Conservation (phyloP, 495 filamentous ascomycete species). For the Patellaria atrata region DNA sequence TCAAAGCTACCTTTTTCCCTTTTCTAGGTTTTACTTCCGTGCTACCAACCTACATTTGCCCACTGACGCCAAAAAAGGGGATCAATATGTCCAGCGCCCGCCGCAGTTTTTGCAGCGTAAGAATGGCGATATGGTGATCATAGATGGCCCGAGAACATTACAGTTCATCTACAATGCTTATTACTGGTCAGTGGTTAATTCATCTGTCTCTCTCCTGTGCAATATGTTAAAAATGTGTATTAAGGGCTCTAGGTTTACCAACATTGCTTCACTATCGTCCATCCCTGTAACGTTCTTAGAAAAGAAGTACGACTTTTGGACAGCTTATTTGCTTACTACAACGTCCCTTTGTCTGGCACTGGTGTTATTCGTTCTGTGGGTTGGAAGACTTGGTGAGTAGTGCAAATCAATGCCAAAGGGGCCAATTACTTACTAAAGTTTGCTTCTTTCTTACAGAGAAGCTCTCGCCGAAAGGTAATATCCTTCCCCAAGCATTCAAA, state of each 20-base stretch:
- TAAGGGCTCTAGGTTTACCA: constrained; percentile 5
- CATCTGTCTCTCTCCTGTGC: not conserved
- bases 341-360: not conserved
- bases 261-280: constrained; percentile 3
- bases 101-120: not conserved
- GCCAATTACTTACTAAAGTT: too few relatives aligned
- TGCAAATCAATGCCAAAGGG: too few relatives aligned
- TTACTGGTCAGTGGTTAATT: constrained; percentile 3
- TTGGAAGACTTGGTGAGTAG: not conserved
- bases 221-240: not conserved
- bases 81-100: too few relatives aligned
- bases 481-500: constrained; percentile 1
- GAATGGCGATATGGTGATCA: constrained; percentile 3
- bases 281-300: constrained; percentile 4
- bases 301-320: constrained; percentile 2
- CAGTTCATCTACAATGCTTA: constrained; percentile 4
- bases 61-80: too few relatives aligned
- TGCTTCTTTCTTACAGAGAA: too few relatives aligned
- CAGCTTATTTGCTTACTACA: constrained; percentile 1
- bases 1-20: constrained; percentile 3
- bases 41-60: too few relatives aligned
- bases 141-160: constrained; percentile 1
- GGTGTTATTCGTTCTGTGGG: not conserved
- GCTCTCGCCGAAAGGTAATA: constrained; percentile 1
- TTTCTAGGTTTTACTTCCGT: constrained; percentile 5